phyloP scores from a whole-genome alignment of 257 asterid species.

The Nicotiana undulata region DNA sequence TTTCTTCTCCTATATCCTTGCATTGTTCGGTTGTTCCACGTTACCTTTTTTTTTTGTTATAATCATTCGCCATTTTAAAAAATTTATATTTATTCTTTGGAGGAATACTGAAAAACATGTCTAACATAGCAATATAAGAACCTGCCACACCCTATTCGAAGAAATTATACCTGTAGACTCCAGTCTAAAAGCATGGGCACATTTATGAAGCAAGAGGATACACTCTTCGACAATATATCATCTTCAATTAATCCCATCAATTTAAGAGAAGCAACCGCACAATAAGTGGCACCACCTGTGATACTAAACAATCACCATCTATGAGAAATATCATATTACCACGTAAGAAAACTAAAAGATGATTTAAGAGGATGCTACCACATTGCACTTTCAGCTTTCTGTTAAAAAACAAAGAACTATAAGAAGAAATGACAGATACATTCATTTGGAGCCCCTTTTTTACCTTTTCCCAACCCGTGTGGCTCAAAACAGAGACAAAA shows the following conservation, averaged over 20 bases:
- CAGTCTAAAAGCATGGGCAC: constrained; percentile 77
- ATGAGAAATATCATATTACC: constrained; percentile 29
- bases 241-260: constrained; percentile 87
- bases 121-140: neutral
- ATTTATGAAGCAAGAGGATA: constrained; percentile 36
- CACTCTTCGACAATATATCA: constrained; percentile 36
- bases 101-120: neutral
- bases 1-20: neutral
- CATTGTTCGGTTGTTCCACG: neutral
- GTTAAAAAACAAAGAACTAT: neutral
- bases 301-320: constrained; percentile 58
- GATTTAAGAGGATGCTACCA: neutral
- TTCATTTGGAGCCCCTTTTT: neutral
- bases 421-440: neutral
- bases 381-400: neutral
- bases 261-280: constrained; percentile 94
- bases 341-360: neutral
- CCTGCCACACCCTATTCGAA: neutral
- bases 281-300: constrained; percentile 98
- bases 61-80: neutral
- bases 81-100: neutral
- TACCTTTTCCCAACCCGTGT: neutral
- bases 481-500: neutral
- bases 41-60: neutral
- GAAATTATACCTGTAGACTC: constrained; percentile 68